These are phyloP conservation scores for Fusarium tupiense DNA, from an alignment of 2,329 filamentous ascomycete species.

Conservation along the genomic window DNA sequence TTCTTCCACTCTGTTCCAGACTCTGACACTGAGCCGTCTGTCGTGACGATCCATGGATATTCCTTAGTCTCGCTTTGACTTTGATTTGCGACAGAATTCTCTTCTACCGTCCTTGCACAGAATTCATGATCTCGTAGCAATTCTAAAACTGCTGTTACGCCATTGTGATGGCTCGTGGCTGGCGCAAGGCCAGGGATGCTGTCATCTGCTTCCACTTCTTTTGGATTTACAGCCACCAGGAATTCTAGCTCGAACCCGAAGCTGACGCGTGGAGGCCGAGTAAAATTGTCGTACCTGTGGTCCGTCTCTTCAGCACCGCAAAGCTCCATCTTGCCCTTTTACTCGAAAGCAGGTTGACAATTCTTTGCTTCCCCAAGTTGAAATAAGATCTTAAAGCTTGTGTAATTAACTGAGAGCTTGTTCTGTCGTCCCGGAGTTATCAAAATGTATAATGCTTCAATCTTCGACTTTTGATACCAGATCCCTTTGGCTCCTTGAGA, in stretches of 20 bases:
- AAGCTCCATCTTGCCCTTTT: not conserved
- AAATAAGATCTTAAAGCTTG: not conserved
- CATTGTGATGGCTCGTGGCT: not conserved
- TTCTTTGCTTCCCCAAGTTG: not conserved
- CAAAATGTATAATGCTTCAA: not conserved
- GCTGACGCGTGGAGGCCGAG: slow-evolving; percentile 25
- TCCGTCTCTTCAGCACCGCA: not conserved
- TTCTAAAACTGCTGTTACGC: not conserved
- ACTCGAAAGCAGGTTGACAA: not conserved
- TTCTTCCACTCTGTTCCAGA: not conserved
- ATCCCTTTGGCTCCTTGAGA: not conserved
- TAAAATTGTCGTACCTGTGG: slow-evolving; percentile 6
- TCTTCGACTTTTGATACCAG: not conserved
- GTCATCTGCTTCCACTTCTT: not conserved
- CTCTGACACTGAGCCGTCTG: slow-evolving; percentile 10
- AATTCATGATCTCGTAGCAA: slow-evolving; percentile 4
- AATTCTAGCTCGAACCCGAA: slow-evolving; percentile 39
- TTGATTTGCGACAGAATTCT: not conserved
- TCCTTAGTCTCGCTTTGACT: not conserved
- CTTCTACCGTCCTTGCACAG: not conserved
- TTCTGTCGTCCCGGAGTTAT: not conserved
- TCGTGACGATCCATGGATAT: slow-evolving; percentile 14
- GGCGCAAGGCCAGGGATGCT: slow-evolving; percentile 8
- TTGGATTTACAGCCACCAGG: not conserved
- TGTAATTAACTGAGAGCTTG: not conserved